A percentile compares a stretch with the other conserved stretches of the same genome.
Conservation (phyloP, 2,329 filamentous ascomycete species). For the Colletotrichum limetticola region DNA sequence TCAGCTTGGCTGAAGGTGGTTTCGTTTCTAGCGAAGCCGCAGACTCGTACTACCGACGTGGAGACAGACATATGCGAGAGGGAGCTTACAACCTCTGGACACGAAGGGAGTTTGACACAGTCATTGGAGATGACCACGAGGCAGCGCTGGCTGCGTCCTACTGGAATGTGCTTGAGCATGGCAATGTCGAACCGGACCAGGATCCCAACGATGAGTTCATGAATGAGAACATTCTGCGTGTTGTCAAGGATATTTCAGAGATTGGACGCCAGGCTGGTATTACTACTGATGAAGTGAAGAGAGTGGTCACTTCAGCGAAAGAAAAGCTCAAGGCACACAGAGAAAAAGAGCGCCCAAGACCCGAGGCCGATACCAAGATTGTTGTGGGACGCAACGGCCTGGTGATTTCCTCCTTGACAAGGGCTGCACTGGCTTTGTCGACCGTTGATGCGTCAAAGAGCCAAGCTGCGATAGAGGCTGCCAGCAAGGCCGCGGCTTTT, state of each 20-base stretch:
- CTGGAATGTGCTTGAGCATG: conserved; percentile 85
- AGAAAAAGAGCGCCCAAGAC: conserved; percentile 78
- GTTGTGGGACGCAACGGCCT: conserved; percentile 90
- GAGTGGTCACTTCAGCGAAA: conserved; percentile 74
- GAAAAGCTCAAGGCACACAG: conserved; percentile 77
- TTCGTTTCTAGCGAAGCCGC: conserved; percentile 93
- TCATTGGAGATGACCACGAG: conserved; percentile 66
- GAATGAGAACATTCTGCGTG: conserved; percentile 87
- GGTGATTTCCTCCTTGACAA: conserved; percentile 83
- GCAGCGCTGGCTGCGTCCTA: conserved; percentile 79
- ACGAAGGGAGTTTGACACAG: conserved; percentile 81
- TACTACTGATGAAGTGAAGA: conserved; percentile 73
- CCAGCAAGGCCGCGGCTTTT: conserved; percentile 76
- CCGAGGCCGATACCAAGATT: conserved; percentile 88
- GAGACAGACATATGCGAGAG: conserved; percentile 84
- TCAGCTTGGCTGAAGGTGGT: conserved; percentile 75
- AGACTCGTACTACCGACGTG: conserved; percentile 80
- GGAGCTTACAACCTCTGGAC: conserved; percentile 98
- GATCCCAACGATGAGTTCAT: conserved; percentile 95
- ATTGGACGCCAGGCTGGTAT: conserved; percentile 82
- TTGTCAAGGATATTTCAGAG: conserved; percentile 74
- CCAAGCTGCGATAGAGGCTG: conserved; percentile 70
- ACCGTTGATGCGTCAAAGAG: conserved; percentile 67
- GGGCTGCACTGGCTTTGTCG: conserved; percentile 76
- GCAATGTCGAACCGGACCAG: conserved; percentile 84